These are phyloP conservation scores for Rhizopus sp. DNA, from an alignment of 371 early-diverging fungal genomes.

Conservation along the genomic window DNA sequence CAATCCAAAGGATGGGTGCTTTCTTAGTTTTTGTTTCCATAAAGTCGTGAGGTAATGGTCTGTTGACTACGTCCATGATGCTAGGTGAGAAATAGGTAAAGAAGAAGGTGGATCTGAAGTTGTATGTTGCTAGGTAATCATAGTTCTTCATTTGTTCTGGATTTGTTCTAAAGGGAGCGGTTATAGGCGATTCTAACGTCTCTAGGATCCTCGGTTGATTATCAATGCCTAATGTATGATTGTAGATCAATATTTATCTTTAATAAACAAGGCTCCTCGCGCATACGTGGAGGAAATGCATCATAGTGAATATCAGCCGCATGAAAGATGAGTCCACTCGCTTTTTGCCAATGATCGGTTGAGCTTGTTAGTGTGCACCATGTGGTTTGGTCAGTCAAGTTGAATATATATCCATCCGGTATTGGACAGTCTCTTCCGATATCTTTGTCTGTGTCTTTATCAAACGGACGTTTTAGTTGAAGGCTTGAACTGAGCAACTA, in stretches of 20 bases:
- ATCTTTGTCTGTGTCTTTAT: background rate
- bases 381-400: background rate
- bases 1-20: conserved; percentile 45
- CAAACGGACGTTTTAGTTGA: background rate
- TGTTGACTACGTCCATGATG: conserved; percentile 36
- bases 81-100: conserved; percentile 38
- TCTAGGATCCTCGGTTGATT: conserved; percentile 44
- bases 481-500: too few relatives aligned
- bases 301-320: conserved; percentile 26
- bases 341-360: conserved; percentile 18
- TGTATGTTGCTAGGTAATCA: conserved; percentile 41
- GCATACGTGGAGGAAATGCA: conserved; percentile 29
- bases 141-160: conserved; percentile 26
- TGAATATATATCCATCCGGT: conserved; percentile 26
- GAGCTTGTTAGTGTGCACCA: conserved; percentile 42
- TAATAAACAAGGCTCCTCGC: background rate
- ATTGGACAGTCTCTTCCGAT: conserved; percentile 24
- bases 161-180: conserved; percentile 30
- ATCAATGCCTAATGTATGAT: conserved; percentile 15
- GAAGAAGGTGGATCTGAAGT: conserved; percentile 33
- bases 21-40: conserved; percentile 29
- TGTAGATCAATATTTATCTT: background rate
- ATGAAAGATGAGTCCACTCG: conserved; percentile 37
- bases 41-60: conserved; percentile 39
- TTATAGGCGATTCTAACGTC: conserved; percentile 38